Conservation (phyloP, 805 yeast genomes). For the Zygotorulaspora chibaensis region DNA sequence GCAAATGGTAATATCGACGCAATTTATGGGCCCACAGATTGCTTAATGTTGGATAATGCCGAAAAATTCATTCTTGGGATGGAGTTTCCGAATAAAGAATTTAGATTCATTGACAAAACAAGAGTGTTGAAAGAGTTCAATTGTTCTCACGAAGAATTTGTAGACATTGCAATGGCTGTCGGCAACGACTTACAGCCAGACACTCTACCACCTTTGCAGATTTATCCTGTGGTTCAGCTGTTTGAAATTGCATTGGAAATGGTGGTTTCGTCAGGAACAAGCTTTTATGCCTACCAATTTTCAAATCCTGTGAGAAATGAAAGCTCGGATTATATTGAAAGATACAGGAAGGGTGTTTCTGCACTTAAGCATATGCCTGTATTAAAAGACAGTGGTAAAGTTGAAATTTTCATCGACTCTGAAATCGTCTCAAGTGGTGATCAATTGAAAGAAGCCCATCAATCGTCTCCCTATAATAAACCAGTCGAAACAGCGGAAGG, state of each 20-base stretch:
- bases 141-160: constrained; percentile 60
- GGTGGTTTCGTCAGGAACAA: constrained; percentile 40
- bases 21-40: constrained; percentile 81
- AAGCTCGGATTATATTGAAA: constrained; percentile 37
- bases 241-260: constrained; percentile 39
- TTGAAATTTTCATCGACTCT: constrained; percentile 45
- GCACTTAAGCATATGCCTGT: constrained; percentile 72
- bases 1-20: constrained; percentile 58
- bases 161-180: constrained; percentile 70
- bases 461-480: neutral
- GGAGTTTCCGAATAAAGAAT: constrained; percentile 61
- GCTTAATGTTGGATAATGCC: constrained; percentile 53
- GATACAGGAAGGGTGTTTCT: constrained; percentile 64
- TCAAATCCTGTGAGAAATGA: constrained; percentile 38
- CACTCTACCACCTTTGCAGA: constrained; percentile 48
- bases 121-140: constrained; percentile 57
- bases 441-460: neutral
- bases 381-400: constrained; percentile 61
- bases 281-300: constrained; percentile 45
- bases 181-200: constrained; percentile 74
- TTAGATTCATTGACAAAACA: constrained; percentile 58
- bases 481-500: constrained; percentile 6
- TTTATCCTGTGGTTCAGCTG: constrained; percentile 29
- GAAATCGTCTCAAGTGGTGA: constrained; percentile 3
- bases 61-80: constrained; percentile 71